These are phyloP conservation scores for Penium margaritaceum DNA, from an alignment of 139 green algal species.

Conservation along the genomic window DNA sequence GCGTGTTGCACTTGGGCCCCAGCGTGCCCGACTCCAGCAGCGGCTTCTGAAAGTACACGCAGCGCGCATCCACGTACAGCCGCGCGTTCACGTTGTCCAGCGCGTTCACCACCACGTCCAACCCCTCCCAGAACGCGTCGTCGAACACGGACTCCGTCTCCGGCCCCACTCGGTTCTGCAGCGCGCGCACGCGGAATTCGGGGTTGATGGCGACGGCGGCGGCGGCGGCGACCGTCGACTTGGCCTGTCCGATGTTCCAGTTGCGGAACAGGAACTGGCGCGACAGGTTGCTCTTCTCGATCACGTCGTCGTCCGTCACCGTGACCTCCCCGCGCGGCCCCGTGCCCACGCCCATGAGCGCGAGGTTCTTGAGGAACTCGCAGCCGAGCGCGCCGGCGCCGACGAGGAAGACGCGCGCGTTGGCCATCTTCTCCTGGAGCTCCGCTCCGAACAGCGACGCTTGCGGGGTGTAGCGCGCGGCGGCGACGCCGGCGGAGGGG, in stretches of 20 bases:
- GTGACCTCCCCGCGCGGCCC: constrained; percentile 52
- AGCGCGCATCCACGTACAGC: constrained; percentile 84
- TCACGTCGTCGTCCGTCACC: constrained; percentile 93
- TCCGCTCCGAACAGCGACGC: constrained; percentile 73
- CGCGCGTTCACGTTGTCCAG: constrained; percentile 94
- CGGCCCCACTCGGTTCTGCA: constrained; percentile 91
- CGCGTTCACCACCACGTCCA: constrained; percentile 90
- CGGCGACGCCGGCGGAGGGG: too few relatives aligned
- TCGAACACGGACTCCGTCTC: constrained; percentile 89
- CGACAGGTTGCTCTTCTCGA: constrained; percentile 93
- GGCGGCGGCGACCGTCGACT: constrained; percentile 66
- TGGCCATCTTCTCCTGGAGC: constrained; percentile 57
- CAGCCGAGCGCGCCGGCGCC: constrained; percentile 91
- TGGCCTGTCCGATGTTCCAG: constrained; percentile 86
- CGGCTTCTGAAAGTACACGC: constrained; percentile 95
- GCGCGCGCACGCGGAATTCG: constrained; percentile 55
- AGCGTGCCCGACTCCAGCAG: constrained; percentile 92
- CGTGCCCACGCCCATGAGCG: constrained; percentile 81
- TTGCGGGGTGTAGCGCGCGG: constrained; percentile 74
- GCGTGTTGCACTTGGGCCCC: constrained; percentile 96
- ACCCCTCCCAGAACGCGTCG: constrained; percentile 80
- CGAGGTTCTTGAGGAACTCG: constrained; percentile 98
- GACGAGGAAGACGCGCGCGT: constrained; percentile 84
- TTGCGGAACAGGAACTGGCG: constrained; percentile 96
- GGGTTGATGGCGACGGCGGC: constrained; percentile 80